Percentiles rank a stretch among this genome's conserved stretches.
These are phyloP conservation scores for Boechera divaricarpa DNA, from an alignment of 345 rosid species.

Conservation along the genomic window DNA sequence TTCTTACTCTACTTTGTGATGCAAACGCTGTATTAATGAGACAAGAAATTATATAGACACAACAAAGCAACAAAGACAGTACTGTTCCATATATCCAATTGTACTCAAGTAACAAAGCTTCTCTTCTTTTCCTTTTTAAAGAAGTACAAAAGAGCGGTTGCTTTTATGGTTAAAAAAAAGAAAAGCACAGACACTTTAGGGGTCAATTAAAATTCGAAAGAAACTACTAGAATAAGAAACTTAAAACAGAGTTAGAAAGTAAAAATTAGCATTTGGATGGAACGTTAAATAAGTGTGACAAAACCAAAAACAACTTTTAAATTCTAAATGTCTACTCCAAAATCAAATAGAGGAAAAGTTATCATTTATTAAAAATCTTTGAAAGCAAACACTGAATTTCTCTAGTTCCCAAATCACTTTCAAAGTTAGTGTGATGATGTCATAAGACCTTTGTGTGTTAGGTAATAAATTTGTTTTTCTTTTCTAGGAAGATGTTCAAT, in stretches of 20 bases:
- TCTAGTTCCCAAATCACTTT: conserved; percentile 31
- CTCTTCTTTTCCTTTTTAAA: too few relatives aligned
- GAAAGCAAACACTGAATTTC: not conserved
- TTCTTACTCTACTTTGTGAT: conserved; percentile 45
- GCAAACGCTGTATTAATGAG: conserved; percentile 39
- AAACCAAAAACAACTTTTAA: conserved; percentile 16
- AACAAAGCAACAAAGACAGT: too few relatives aligned
- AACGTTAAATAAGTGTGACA: too few relatives aligned
- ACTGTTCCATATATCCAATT: too few relatives aligned
- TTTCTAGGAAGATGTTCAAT: conserved; percentile 38
- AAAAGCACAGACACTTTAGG: too few relatives aligned
- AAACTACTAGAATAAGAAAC: too few relatives aligned
- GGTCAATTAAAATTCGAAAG: too few relatives aligned
- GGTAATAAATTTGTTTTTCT: not conserved
- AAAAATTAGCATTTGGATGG: too few relatives aligned
- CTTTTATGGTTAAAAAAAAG: too few relatives aligned
- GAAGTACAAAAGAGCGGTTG: too few relatives aligned
- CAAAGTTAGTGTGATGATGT: conserved; percentile 42
- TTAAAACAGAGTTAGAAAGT: too few relatives aligned
- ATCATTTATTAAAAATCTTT: not conserved
- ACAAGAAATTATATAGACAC: conserved; percentile 44
- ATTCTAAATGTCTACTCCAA: not conserved
- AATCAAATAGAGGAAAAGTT: not conserved
- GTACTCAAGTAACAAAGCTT: too few relatives aligned
- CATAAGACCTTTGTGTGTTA: conserved; percentile 33